Evolutionary conservation across 169 alveolate species (phyloP), one percentile per base, ranked within the genome.

Genomic region (Cryptosporidium andersoni): DNA sequence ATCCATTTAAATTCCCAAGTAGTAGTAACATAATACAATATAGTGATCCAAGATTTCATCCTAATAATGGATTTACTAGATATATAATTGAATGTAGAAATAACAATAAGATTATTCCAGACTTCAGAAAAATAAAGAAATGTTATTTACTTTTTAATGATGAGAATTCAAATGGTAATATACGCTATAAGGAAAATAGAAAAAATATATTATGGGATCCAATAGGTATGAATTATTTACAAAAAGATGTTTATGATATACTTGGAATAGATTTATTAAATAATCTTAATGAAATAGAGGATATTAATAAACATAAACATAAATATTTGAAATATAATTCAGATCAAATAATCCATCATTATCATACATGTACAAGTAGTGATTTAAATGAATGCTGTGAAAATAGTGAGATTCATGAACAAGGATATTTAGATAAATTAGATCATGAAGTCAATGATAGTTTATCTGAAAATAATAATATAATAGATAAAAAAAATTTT

Each of bases 1-100:
- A 89, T 56, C 92, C 92, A n/a, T 90, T 90, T 64, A 55, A 66
- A n/a, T 64, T 88, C 12, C 92, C 92, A 4, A 74, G 82, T 37
- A 90, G 90, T 3, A 25, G 25, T 25, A 25, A 25, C 25, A 25
- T 25, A 25, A 25, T 25, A 25, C 91, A 91, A 2, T 90, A 67
- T 64, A 40, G 80, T 8, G 80, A 80, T 42, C 85, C 67, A 45
- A 74, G 48, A 2, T 8, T 74, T 12, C 85, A 74, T 74, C 85
- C 85, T 14, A 25, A 45, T 16, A 74, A 74, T 49, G 85, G 85
- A 6, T 56, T 74, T 74, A 74, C 85, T 16, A 55, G 85, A 34
- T 9, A 5, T 60, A n/a, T 58, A 7, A 8, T 25, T 36, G 68
- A 74, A 42, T 62, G 12, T 62, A 37, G 34, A 40, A 37, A 2